Conservation (phyloP, 2,329 filamentous ascomycete species). For the Nothomitra cinnamomea region DNA sequence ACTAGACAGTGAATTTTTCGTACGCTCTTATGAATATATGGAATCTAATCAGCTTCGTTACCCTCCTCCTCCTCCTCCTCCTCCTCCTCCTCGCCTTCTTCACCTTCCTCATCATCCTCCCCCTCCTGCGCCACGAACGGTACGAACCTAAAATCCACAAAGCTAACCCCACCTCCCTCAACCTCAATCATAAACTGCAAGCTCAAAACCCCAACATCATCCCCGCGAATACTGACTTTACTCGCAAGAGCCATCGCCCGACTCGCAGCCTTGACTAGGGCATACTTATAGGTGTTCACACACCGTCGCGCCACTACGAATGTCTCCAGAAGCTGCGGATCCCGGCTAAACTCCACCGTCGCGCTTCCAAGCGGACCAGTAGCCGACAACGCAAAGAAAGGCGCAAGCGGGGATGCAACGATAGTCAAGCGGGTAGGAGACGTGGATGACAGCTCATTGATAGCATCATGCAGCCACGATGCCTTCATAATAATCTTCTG, state of each 20-base stretch:
- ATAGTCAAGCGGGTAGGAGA: constrained; percentile 58
- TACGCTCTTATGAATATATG: too few relatives aligned
- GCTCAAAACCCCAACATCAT: constrained; percentile 78
- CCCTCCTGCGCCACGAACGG: constrained; percentile 50
- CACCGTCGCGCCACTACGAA: constrained; percentile 39
- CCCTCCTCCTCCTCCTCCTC: constrained; percentile 8
- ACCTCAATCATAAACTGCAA: constrained; percentile 93
- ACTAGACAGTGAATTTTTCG: too few relatives aligned
- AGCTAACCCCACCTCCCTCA: constrained; percentile 50
- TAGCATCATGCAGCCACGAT: constrained; percentile 50
- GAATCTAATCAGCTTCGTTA: constrained; percentile 5
- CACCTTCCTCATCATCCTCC: constrained; percentile 20
- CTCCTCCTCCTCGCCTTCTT: constrained; percentile 10
- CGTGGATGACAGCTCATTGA: constrained; percentile 39
- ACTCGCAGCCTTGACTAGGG: constrained; percentile 66
- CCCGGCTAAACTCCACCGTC: constrained; percentile 40
- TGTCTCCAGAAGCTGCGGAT: constrained; percentile 24
- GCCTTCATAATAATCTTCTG: constrained; percentile 94
- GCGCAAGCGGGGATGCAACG: constrained; percentile 42
- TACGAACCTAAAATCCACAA: constrained; percentile 71
- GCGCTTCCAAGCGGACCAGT: constrained; percentile 42
- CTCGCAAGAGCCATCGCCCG: constrained; percentile 86
- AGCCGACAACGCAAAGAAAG: constrained; percentile 60
- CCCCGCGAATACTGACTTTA: constrained; percentile 82
- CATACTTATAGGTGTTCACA: constrained; percentile 67